Percentiles rank a stretch among this genome's conserved stretches.
Conservation (phyloP, 306 rosid species). For the Cicer chorassanicum region DNA sequence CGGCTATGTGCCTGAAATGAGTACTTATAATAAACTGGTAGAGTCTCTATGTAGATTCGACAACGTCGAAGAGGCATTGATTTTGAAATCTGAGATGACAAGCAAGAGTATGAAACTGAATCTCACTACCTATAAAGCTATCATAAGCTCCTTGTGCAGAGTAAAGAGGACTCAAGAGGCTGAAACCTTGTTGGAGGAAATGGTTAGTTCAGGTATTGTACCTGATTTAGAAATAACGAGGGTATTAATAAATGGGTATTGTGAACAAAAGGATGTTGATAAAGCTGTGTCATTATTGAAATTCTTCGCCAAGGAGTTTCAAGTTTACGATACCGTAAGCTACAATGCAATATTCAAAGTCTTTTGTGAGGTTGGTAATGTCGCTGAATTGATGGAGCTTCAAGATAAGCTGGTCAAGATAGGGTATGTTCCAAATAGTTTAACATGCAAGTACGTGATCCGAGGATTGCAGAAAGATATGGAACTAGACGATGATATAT, state of each 20-base stretch:
- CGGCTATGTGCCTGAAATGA: constrained; percentile 54
- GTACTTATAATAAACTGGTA: constrained; percentile 56
- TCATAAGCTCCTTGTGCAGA: constrained; percentile 62
- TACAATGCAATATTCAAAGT: constrained; percentile 66
- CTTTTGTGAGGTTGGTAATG: constrained; percentile 60
- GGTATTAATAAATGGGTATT: constrained; percentile 64
- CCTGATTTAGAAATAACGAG: constrained; percentile 64
- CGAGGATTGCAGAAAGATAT: constrained; percentile 63
- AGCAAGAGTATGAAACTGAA: constrained; percentile 49
- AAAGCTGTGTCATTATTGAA: constrained; percentile 71
- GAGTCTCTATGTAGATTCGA: constrained; percentile 62
- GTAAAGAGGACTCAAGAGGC: constrained; percentile 60
- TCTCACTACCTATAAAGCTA: constrained; percentile 55
- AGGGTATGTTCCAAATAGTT: constrained; percentile 74
- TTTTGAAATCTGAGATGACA: constrained; percentile 62
- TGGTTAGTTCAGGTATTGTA: constrained; percentile 56
- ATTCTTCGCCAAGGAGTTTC: constrained; percentile 64
- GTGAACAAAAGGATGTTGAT: constrained; percentile 58
- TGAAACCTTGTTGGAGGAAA: constrained; percentile 67
- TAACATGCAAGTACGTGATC: constrained; percentile 70
- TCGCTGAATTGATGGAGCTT: constrained; percentile 66
- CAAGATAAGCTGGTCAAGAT: constrained; percentile 71
- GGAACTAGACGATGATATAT: constrained; percentile 40
- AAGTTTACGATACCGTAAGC: constrained; percentile 71
- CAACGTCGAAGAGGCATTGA: constrained; percentile 61